Percentiles rank a stretch among this genome's conserved stretches.
These are phyloP conservation scores for Leptographium radiaticola DNA, from an alignment of 2,329 filamentous ascomycete genomes.

Conservation along the genomic window DNA sequence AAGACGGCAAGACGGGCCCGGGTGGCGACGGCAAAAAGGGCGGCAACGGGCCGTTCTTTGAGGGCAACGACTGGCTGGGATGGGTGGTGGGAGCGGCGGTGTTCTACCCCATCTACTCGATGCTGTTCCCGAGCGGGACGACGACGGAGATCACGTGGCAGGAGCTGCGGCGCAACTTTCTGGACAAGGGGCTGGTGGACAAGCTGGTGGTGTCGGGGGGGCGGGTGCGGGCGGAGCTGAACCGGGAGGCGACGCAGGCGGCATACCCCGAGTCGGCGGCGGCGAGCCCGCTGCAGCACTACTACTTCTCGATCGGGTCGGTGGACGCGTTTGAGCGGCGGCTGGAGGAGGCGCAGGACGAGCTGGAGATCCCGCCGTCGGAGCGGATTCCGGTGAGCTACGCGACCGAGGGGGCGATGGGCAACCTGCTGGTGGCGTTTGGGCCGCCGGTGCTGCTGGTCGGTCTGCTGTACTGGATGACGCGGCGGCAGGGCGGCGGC, in stretches of 20 bases:
- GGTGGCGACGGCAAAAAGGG: slow-evolving; percentile 23
- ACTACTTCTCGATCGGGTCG: slow-evolving; percentile 92
- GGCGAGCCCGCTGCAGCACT: slow-evolving; percentile 57
- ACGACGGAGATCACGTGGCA: slow-evolving; percentile 87
- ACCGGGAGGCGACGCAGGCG: slow-evolving; percentile 58
- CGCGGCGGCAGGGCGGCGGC: slow-evolving; percentile 51
- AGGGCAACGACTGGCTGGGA: slow-evolving; percentile 39
- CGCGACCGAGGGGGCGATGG: slow-evolving; percentile 60
- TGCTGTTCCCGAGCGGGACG: slow-evolving; percentile 29
- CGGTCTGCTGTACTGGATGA: slow-evolving; percentile 68
- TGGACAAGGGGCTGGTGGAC: slow-evolving; percentile 92
- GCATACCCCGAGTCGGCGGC: slow-evolving; percentile 68
- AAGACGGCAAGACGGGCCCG: slow-evolving; percentile 16
- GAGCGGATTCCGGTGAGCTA: slow-evolving; percentile 93
- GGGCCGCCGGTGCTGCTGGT: slow-evolving; percentile 80
- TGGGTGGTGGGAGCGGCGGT: slow-evolving; percentile 30
- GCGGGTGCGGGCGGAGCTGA: slow-evolving; percentile 61
- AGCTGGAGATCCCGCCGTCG: slow-evolving; percentile 71
- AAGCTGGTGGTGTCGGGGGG: slow-evolving; percentile 73
- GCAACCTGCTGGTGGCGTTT: slow-evolving; percentile 61
- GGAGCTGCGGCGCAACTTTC: slow-evolving; percentile 83
- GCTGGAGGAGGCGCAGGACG: slow-evolving; percentile 75
- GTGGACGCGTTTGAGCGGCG: slow-evolving; percentile 84
- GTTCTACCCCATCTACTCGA: slow-evolving; percentile 27
- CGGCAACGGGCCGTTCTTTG: slow-evolving; percentile 11